Conservation (phyloP, 495 filamentous ascomycete genomes). For the Podospora anserina region DNA sequence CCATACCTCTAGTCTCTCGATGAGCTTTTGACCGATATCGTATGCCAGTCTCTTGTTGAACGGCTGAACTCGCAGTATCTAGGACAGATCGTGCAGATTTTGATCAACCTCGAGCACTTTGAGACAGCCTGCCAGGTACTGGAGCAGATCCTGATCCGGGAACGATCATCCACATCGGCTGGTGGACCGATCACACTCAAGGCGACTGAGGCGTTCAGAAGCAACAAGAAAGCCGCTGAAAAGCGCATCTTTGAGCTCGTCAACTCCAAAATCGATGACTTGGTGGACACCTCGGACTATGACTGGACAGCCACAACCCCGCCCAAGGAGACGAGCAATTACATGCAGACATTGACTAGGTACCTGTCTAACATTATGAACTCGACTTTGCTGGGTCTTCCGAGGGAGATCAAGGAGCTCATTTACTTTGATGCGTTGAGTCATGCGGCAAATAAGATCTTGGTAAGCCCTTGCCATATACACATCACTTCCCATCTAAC, state of each 20-base stretch:
- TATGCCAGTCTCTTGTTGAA: conserved; percentile 86
- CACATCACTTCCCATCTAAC: conserved; percentile 9
- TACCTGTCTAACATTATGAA: conserved; percentile 98
- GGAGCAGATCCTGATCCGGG: conserved; percentile 75
- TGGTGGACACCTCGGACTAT: conserved; percentile 95
- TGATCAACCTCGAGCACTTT: conserved; percentile 97
- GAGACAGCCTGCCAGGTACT: conserved; percentile 87
- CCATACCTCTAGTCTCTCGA: conserved; percentile 57
- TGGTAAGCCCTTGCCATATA: conserved; percentile 48
- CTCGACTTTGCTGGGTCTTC: conserved; percentile 84
- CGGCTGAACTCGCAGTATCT: conserved; percentile 87
- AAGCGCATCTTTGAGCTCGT: conserved; percentile 98
- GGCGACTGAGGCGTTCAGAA: conserved; percentile 81
- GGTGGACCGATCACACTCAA: conserved; percentile 69
- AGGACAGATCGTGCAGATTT: conserved; percentile 95
- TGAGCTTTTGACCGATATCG: conserved; percentile 81
- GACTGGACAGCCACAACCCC: conserved; percentile 76
- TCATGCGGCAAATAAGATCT: conserved; percentile 82
- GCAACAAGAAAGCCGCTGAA: conserved; percentile 91
- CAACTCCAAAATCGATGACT: conserved; percentile 97
- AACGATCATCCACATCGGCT: conserved; percentile 72
- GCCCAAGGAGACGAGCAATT: conserved; percentile 72
- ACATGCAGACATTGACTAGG: conserved; percentile 88
- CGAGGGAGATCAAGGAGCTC: conserved; percentile 90
- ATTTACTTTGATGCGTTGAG: conserved; percentile 96